Conservation (phyloP, 129 eudicot genomes). For the Flaveria sonorensis region DNA sequence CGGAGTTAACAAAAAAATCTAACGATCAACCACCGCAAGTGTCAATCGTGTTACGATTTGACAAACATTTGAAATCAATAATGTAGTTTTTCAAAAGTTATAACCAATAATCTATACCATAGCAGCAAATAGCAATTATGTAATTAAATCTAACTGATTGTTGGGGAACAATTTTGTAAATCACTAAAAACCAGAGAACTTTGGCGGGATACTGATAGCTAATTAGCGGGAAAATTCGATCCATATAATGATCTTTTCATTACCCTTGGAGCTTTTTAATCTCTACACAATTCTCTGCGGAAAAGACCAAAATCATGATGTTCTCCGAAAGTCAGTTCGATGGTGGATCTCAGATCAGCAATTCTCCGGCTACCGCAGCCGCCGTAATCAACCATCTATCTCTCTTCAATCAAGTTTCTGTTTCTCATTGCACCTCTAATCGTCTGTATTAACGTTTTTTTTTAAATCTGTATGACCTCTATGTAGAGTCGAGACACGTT, state of each 20-base stretch:
- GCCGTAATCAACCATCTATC: constrained; percentile 22
- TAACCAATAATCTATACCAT: too few relatives aligned
- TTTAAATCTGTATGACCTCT: not conserved
- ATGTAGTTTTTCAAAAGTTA: too few relatives aligned
- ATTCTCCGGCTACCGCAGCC: constrained; percentile 35
- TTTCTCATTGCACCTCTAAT: not conserved
- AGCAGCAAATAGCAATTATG: too few relatives aligned
- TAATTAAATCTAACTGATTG: not conserved
- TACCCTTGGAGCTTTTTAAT: not conserved
- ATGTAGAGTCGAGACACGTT: constrained; percentile 69
- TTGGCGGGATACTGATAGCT: constrained; percentile 30
- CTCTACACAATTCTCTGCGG: not conserved
- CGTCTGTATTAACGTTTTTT: constrained; percentile 1
- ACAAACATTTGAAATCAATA: too few relatives aligned
- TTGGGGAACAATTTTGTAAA: not conserved
- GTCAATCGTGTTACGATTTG: too few relatives aligned
- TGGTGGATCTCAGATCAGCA: constrained; percentile 63
- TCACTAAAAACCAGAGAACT: not conserved
- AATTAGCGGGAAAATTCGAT: constrained; percentile 22
- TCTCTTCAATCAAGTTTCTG: not conserved
- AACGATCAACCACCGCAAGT: too few relatives aligned
- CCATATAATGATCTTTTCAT: constrained; percentile 16
- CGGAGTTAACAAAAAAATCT: too few relatives aligned
- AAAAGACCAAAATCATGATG: constrained; percentile 21
- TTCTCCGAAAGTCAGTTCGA: constrained; percentile 51